These are phyloP conservation scores for Scheffersomyces coipomensis DNA, from an alignment of 805 yeast species.

Conservation along the genomic window DNA sequence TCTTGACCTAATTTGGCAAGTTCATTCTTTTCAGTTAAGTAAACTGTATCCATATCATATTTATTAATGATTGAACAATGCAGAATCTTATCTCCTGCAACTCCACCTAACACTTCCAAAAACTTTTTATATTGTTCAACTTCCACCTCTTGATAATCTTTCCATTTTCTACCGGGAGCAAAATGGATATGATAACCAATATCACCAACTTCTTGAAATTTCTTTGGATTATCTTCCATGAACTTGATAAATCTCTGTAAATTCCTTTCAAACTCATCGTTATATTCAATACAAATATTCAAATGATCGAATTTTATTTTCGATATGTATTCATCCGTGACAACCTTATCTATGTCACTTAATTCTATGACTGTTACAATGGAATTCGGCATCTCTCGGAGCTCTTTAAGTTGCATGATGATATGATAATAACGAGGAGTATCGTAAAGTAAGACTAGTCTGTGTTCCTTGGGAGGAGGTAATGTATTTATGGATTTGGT, in stretches of 20 bases:
- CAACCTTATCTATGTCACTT: slow-evolving; percentile 10
- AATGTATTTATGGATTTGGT: background rate
- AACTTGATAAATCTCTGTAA: slow-evolving; percentile 18
- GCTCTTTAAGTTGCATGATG: slow-evolving; percentile 23
- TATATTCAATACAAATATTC: slow-evolving; percentile 32
- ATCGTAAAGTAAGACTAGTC: slow-evolving; percentile 21
- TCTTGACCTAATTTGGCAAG: slow-evolving; percentile 31
- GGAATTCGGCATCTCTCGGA: slow-evolving; percentile 15
- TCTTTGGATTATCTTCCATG: slow-evolving; percentile 13
- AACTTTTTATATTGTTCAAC: slow-evolving; percentile 22
- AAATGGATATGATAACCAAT: slow-evolving; percentile 37
- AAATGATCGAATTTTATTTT: slow-evolving; percentile 16
- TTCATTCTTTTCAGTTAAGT: slow-evolving; percentile 33
- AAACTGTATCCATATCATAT: slow-evolving; percentile 30
- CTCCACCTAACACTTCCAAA: slow-evolving; percentile 17
- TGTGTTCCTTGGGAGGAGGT: slow-evolving; percentile 1
- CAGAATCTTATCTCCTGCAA: slow-evolving; percentile 25
- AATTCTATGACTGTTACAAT: slow-evolving; percentile 19
- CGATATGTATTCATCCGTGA: slow-evolving; percentile 9
- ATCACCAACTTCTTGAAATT: slow-evolving; percentile 15
- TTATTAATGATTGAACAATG: slow-evolving; percentile 41
- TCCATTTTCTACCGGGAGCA: slow-evolving; percentile 29
- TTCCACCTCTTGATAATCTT: slow-evolving; percentile 23
- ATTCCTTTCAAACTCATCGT: slow-evolving; percentile 23
- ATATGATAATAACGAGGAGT: slow-evolving; percentile 26